Conservation (phyloP, 768 basidiomycete genomes). For the Gelatoporia subvermispora region DNA sequence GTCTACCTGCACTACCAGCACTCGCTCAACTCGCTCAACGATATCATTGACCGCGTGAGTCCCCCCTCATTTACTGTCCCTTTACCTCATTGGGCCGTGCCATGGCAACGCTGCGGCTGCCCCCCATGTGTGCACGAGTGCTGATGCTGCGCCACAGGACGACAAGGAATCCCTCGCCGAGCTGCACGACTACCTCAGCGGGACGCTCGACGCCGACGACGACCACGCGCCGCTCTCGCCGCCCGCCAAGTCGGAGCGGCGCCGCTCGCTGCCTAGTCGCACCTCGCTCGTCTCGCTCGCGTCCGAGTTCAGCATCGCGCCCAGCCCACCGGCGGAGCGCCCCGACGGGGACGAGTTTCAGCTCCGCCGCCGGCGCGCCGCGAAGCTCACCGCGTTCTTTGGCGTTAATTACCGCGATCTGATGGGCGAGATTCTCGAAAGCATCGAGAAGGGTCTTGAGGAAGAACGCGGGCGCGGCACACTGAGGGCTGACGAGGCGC, state of each 20-base stretch:
- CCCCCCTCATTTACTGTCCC: neutral
- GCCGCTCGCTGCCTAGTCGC: slow-evolving; percentile 63
- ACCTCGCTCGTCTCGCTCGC: slow-evolving; percentile 57
- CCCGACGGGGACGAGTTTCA: slow-evolving; percentile 59
- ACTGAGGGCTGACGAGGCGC: slow-evolving; percentile 61
- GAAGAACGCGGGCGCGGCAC: slow-evolving; percentile 64
- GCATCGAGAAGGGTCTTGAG: slow-evolving; percentile 71
- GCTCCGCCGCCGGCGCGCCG: slow-evolving; percentile 64
- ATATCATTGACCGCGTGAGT: slow-evolving; percentile 75
- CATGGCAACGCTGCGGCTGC: too few relatives aligned
- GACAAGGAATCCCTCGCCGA: slow-evolving; percentile 71
- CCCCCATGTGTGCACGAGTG: slow-evolving; percentile 5
- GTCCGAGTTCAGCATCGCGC: slow-evolving; percentile 41
- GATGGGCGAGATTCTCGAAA: slow-evolving; percentile 73
- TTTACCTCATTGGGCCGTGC: too few relatives aligned
- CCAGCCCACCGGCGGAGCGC: slow-evolving; percentile 27
- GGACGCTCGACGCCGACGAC: slow-evolving; percentile 18
- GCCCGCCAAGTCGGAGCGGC: slow-evolving; percentile 54
- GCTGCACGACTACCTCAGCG: slow-evolving; percentile 63
- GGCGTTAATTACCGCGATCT: slow-evolving; percentile 80
- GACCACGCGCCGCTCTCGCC: neutral
- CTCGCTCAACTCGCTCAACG: slow-evolving; percentile 74
- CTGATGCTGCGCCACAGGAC: slow-evolving; percentile 42
- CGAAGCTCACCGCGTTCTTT: slow-evolving; percentile 85
- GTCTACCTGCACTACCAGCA: slow-evolving; percentile 77